Evolutionary conservation across 495 filamentous ascomycete species (phyloP), one percentile per base, ranked within the genome.

Genomic region (Pseudotulostoma volvatum): DNA sequence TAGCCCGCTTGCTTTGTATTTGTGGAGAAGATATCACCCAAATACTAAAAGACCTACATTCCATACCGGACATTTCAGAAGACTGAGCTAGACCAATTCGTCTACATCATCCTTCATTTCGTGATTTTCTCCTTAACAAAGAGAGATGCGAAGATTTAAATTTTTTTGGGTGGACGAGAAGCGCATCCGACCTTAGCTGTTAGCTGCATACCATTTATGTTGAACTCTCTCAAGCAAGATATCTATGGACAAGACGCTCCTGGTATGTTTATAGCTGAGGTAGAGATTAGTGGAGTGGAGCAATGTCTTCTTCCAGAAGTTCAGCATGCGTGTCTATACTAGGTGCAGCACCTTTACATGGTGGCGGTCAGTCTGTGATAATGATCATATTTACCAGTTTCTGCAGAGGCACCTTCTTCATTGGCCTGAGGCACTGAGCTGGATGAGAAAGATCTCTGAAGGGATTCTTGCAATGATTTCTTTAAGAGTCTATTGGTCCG

Each of bases 31-130:
- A n/a, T n/a, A n/a, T n/a, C n/a, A n/a, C n/a, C n/a, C n/a, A n/a
- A n/a, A n/a, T n/a, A n/a, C n/a, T n/a, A n/a, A n/a, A n/a, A n/a
- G n/a, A n/a, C n/a, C n/a, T n/a, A n/a, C 37, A 39, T 32, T 49
- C 57, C 7, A 50, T 66, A 23, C 42, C 67, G 1, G 38, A 55
- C 38, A 1, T n/a, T n/a, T n/a, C n/a, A n/a, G n/a, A n/a, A n/a
- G n/a, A n/a, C n/a, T n/a, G n/a, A n/a, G n/a, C n/a, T n/a, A n/a
- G n/a, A n/a, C n/a, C n/a, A n/a, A n/a, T n/a, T n/a, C n/a, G n/a
- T n/a, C n/a, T n/a, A n/a, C 58, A 60, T 32, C 65, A 74, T 41
- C 56, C 52, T 13, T 70, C 66, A 13, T 67, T 74, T 42, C 64
- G 62, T 33, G 67, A 72, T 44, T 72, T 63, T 44, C 57, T 74